Conservation (phyloP, 2,329 filamentous ascomycete genomes). For the Aspergillus pseudoterreus region DNA sequence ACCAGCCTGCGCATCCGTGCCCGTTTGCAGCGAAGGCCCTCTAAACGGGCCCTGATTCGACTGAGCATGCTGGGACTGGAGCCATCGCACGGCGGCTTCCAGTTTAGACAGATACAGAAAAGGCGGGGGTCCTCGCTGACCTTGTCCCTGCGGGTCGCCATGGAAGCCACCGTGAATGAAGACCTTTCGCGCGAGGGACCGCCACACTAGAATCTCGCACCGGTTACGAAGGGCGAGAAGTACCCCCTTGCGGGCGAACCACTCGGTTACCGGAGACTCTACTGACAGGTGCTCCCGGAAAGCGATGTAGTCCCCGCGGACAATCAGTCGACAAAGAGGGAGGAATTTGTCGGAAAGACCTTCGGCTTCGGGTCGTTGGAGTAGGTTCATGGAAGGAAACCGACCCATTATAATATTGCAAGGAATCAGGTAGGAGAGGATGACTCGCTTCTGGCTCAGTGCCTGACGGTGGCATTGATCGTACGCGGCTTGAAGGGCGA, state of each 20-base stretch:
- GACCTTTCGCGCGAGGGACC: conserved; percentile 70
- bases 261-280: conserved; percentile 55
- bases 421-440: conserved; percentile 79
- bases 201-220: conserved; percentile 79
- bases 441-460: conserved; percentile 67
- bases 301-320: conserved; percentile 66
- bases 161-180: conserved; percentile 77
- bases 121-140: conserved; percentile 57
- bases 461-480: conserved; percentile 62
- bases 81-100: conserved; percentile 58
- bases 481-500: conserved; percentile 76
- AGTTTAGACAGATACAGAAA: conserved; percentile 71
- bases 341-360: conserved; percentile 64
- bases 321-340: conserved; percentile 69
- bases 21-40: background rate
- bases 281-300: conserved; percentile 67
- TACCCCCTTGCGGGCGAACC: conserved; percentile 73
- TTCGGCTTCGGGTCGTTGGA: conserved; percentile 66
- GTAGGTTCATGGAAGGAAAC: conserved; percentile 66
- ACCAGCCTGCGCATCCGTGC: conserved; percentile 8
- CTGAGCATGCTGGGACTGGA: conserved; percentile 48
- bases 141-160: conserved; percentile 44
- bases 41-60: conserved; percentile 5
- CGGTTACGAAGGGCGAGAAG: conserved; percentile 72
- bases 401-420: conserved; percentile 80